phyloP scores from a whole-genome alignment of 495 filamentous ascomycete species.

The Filosporella fistucella region DNA sequence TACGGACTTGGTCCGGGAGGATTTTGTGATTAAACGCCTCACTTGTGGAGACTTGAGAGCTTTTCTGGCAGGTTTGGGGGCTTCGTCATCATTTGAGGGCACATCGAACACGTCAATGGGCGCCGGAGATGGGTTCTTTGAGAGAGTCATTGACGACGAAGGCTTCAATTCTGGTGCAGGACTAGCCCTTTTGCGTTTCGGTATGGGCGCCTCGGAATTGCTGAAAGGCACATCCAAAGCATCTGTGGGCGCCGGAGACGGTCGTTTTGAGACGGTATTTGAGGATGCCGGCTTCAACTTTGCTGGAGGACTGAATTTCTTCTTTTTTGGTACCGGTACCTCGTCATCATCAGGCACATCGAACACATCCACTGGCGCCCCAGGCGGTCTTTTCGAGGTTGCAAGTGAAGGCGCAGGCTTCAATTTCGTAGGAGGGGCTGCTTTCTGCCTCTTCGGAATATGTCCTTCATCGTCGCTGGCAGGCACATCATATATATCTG shows the following conservation, averaged over 20 bases:
- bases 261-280: too few relatives aligned
- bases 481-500: slow-evolving; percentile 21
- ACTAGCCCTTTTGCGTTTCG: too few relatives aligned
- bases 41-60: background rate
- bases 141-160: too few relatives aligned
- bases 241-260: too few relatives aligned
- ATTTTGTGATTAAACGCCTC: too few relatives aligned
- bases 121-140: too few relatives aligned
- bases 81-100: background rate
- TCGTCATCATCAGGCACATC: slow-evolving; percentile 22
- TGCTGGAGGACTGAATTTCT: background rate
- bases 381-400: too few relatives aligned
- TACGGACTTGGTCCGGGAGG: too few relatives aligned
- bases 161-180: too few relatives aligned
- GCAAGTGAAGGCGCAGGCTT: too few relatives aligned
- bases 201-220: too few relatives aligned
- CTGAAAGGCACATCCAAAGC: background rate
- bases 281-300: background rate
- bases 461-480: slow-evolving; percentile 15
- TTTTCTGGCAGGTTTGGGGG: background rate
- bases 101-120: slow-evolving; percentile 3
- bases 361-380: slow-evolving; percentile 14
- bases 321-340: background rate
- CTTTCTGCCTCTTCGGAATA: background rate
- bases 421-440: background rate